phyloP scores from a whole-genome alignment of 2,329 filamentous ascomycete genomes.

The Domatiomyces catenatus region DNA sequence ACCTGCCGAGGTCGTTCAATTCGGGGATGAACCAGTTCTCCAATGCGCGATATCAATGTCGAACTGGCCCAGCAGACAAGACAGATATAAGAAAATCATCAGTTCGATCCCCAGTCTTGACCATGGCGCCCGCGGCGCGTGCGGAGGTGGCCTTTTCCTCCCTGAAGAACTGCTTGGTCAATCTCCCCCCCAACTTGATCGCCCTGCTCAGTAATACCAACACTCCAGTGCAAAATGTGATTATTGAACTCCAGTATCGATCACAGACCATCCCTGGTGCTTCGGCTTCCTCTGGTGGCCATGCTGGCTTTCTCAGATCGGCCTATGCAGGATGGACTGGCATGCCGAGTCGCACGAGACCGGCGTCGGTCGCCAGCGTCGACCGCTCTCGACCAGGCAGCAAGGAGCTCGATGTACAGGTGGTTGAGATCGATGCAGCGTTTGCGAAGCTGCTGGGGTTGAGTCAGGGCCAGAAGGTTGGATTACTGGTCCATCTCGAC shows the following conservation, averaged over 20 bases:
- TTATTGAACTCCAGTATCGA: constrained; percentile 77
- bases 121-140: constrained; percentile 37
- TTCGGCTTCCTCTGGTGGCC: constrained; percentile 30
- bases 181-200: constrained; percentile 72
- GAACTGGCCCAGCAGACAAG: not conserved
- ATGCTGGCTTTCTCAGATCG: constrained; percentile 44
- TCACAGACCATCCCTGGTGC: constrained; percentile 37
- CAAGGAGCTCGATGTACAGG: constrained; percentile 59
- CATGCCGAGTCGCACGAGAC: constrained; percentile 81
- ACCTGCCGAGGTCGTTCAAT: not conserved
- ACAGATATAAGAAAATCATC: not conserved
- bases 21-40: not conserved
- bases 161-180: constrained; percentile 87
- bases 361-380: constrained; percentile 51
- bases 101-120: not conserved
- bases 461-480: constrained; percentile 62
- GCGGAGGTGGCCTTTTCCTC: constrained; percentile 76
- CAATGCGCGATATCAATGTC: not conserved
- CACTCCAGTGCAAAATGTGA: constrained; percentile 82
- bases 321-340: constrained; percentile 93
- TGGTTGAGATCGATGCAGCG: constrained; percentile 76
- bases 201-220: constrained; percentile 77
- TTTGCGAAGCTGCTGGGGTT: constrained; percentile 65
- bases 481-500: constrained; percentile 62
- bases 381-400: constrained; percentile 48